These are phyloP conservation scores for Lasiodiplodia citricola DNA, from an alignment of 2,329 filamentous ascomycete species.

Conservation along the genomic window DNA sequence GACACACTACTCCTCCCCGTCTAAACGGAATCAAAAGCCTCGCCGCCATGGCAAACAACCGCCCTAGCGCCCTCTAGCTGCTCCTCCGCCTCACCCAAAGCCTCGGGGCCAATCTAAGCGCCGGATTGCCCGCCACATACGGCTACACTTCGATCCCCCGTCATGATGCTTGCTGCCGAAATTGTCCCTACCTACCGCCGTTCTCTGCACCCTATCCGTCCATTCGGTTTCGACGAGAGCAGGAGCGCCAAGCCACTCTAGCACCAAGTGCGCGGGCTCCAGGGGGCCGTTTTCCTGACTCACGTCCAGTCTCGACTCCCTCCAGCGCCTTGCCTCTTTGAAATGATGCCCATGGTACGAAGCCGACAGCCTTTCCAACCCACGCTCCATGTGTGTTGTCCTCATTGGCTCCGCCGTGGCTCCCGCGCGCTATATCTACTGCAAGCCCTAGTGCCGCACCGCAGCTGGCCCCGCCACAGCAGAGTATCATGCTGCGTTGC, in stretches of 20 bases:
- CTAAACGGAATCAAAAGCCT: background rate
- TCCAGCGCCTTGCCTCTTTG: background rate
- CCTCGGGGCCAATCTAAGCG: background rate
- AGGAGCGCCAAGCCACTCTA: background rate
- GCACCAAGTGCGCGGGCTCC: background rate
- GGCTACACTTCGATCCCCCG: background rate
- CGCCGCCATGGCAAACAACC: constrained; percentile 2
- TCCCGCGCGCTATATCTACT: background rate
- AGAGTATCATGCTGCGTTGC: background rate
- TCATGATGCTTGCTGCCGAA: background rate
- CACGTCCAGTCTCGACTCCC: background rate
- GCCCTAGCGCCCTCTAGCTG: background rate
- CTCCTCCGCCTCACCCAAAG: background rate
- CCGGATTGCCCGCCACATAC: background rate
- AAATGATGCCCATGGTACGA: background rate
- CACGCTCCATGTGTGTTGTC: background rate
- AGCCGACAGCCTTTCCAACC: background rate
- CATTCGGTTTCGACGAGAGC: background rate
- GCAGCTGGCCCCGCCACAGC: constrained; percentile 6
- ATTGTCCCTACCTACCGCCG: background rate
- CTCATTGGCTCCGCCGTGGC: background rate
- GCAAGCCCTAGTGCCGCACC: constrained; percentile 10
- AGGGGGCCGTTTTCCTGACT: background rate
- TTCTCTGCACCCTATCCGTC: background rate
- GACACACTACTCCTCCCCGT: constrained; percentile 2